Conservation (phyloP, 169 alveolate genomes). For the Cryptosporidium parvum region DNA sequence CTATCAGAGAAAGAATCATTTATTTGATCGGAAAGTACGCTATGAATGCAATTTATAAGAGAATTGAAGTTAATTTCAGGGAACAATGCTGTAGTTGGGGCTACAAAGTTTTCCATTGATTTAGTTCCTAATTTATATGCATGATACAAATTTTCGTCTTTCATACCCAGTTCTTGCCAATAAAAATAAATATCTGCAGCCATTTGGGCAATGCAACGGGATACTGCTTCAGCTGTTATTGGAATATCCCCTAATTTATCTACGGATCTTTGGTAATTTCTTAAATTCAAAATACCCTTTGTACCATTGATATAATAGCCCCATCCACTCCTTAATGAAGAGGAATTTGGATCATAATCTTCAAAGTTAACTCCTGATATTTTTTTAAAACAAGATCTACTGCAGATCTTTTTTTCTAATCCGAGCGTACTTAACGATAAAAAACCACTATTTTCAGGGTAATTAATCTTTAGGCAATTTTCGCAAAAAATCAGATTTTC, state of each 20-base stretch:
- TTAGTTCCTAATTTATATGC: constrained; percentile 38
- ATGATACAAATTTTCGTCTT: constrained; percentile 15
- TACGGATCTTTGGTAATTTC: constrained; percentile 40
- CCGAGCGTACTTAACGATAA: constrained; percentile 9
- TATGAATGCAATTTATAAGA: constrained; percentile 39
- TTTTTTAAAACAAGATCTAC: constrained; percentile 47
- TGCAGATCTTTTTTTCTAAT: constrained; percentile 29
- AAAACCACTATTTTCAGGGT: constrained; percentile 17
- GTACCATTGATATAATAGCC: constrained; percentile 37
- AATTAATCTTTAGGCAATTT: constrained; percentile 43
- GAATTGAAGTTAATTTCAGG: constrained; percentile 71
- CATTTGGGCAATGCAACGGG: constrained; percentile 77
- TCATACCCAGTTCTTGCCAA: constrained; percentile 51
- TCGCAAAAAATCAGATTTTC: constrained; percentile 36
- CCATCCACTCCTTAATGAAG: constrained; percentile 56
- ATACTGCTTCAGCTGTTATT: constrained; percentile 78
- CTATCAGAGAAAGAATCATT: constrained; percentile 9
- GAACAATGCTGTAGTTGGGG: constrained; percentile 77
- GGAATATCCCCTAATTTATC: constrained; percentile 68
- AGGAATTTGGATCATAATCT: background rate
- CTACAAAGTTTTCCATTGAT: constrained; percentile 73
- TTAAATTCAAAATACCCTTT: background rate
- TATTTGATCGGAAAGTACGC: constrained; percentile 34
- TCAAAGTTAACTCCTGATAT: constrained; percentile 15
- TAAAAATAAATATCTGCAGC: constrained; percentile 77